These are phyloP conservation scores for Escovopsis sp. DNA, from an alignment of 2,329 filamentous ascomycete genomes.

Conservation along the genomic window DNA sequence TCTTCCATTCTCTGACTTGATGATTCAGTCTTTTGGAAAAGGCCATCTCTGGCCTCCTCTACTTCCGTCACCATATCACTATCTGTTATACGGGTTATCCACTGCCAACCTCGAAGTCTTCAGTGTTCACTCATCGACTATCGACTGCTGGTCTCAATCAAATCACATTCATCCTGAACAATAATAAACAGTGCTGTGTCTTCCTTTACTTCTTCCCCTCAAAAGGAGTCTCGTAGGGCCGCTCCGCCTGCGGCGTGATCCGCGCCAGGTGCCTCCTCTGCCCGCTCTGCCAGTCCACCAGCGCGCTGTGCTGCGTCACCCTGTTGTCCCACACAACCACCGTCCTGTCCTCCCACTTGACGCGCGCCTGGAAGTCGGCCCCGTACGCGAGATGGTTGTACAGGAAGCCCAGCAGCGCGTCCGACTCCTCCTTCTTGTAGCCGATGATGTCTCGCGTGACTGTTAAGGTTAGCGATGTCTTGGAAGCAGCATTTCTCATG, in stretches of 20 bases:
- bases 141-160: background rate
- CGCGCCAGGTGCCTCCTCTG: slow-evolving; percentile 66
- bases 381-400: slow-evolving; percentile 38
- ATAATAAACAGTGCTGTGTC: background rate
- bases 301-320: slow-evolving; percentile 62
- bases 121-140: no score
- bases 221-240: slow-evolving; percentile 54
- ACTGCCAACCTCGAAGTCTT: no score
- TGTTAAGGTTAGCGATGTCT: slow-evolving; percentile 16
- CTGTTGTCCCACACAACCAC: slow-evolving; percentile 83
- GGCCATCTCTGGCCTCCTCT: no score
- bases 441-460: slow-evolving; percentile 71
- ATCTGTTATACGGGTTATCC: no score
- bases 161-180: background rate
- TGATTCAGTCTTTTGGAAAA: no score
- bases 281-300: slow-evolving; percentile 70
- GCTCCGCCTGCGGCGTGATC: slow-evolving; percentile 71
- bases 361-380: slow-evolving; percentile 54
- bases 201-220: slow-evolving; percentile 1
- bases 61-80: no score
- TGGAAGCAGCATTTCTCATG: background rate
- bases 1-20: no score
- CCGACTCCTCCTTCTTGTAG: slow-evolving; percentile 76
- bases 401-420: slow-evolving; percentile 58
- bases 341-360: slow-evolving; percentile 67